Evolutionary conservation across 2,329 filamentous ascomycete genomes (phyloP), one percentile per base, ranked within the genome.

Genomic region (Aureobasidium namibiae): DNA sequence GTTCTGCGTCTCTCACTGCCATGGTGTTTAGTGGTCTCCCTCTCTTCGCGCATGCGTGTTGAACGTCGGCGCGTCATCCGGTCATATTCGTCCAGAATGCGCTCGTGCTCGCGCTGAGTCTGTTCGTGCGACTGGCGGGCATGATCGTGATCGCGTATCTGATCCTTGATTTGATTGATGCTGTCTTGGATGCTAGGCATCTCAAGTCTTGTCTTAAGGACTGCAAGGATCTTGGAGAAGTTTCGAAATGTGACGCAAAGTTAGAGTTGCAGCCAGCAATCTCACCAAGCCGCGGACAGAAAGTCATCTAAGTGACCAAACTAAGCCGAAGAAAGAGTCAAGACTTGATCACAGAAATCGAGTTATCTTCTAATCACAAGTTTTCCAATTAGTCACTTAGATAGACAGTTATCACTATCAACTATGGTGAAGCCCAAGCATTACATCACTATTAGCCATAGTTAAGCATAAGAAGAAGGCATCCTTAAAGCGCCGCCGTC

Each of bases 71-170:
- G 38, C 45, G 61, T 54, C 39, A 56, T 56, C 10, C 44, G 45
- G 14, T 53, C 60, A 44, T 62, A 60, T 18, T 60, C 60, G 54
- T 56, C 56, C 29, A 63, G 34, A 34, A 63, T 62, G 41, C 45
- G 31, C 18, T 45, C 60, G 42, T 63, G 62, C 23, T 61, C 52
- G 33, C 42, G 50, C 23, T 56, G 50, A 5, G 33, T 52, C n/a
- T 44, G 52, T 21, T 57, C 52, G 44, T 48, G 49, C 21, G 49
- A 48, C 4, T 56, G 39, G 7, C 21, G 31, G 7, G 42, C 49
- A 11, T 21, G 44, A n/a, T 56, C 52, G 31, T 57, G 44, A 7
- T 46, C 59, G 24, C 36, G 42, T 14, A 57, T 29, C 13, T 34
- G 26, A 5, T 31, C 53, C 23, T 39, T 56, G 23, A 61, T 53